Evolutionary conservation across 2,329 filamentous ascomycete species (phyloP).

Genomic region (Lasiodiplodia theobromae): DNA sequence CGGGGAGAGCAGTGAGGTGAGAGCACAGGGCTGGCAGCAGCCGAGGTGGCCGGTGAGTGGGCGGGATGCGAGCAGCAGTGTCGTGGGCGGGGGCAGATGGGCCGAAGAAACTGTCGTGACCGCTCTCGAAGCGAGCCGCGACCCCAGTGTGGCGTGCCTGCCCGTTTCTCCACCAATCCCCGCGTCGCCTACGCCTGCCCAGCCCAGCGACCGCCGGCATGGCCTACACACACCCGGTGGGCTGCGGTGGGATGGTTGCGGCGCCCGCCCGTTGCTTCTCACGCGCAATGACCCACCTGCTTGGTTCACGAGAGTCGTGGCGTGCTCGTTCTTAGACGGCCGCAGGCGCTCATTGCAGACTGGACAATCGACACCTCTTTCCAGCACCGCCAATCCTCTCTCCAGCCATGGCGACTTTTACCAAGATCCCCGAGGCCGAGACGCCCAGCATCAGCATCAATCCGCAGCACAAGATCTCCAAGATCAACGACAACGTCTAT

Average conservation of each 20-base stretch:
- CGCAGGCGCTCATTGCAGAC: slow-evolving; percentile 3
- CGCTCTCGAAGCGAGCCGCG: slow-evolving; percentile 13
- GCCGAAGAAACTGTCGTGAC: not conserved
- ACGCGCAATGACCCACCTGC: slow-evolving; percentile 15
- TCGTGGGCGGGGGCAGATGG: slow-evolving; percentile 19
- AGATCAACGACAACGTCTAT: slow-evolving; percentile 82
- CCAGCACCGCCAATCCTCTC: slow-evolving; percentile 7
- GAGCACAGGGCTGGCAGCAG: not conserved
- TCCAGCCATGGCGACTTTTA: slow-evolving; percentile 73
- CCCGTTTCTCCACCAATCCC: slow-evolving; percentile 27
- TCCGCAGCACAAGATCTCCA: slow-evolving; percentile 69
- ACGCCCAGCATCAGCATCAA: slow-evolving; percentile 71
- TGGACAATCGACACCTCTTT: not conserved
- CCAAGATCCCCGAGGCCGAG: slow-evolving; percentile 67
- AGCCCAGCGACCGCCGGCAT: slow-evolving; percentile 7
- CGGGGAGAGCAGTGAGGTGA: slow-evolving; percentile 10
- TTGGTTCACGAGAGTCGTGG: slow-evolving; percentile 5
- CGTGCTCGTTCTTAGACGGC: slow-evolving; percentile 26
- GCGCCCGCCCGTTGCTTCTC: not conserved
- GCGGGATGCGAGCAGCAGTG: not conserved
- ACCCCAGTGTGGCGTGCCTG: slow-evolving; percentile 1
- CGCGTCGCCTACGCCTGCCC: not conserved
- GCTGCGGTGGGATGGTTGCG: slow-evolving; percentile 20
- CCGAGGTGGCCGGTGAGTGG: not conserved
- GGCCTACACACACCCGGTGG: slow-evolving; percentile 4